A percentile compares a stretch with the other conserved stretches of the same genome.
Evolutionary conservation across 1,139 yeast species (phyloP).

Genomic region (Scheffersomyces segobiensis): DNA sequence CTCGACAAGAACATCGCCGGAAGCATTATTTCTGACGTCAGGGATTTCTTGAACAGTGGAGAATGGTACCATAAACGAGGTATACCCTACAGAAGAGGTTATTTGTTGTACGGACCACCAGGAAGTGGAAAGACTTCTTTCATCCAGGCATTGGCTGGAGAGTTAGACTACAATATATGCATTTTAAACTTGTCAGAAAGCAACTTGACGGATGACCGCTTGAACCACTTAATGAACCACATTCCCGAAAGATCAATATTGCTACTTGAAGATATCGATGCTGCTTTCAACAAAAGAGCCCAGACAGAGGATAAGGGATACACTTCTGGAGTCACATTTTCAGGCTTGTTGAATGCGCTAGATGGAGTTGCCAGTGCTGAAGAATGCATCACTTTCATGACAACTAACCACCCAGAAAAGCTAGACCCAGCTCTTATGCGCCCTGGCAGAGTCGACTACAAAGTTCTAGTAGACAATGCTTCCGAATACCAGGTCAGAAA

Average conservation of each 20-base stretch:
- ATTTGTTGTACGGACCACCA: conserved; percentile 93
- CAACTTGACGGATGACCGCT: conserved; percentile 88
- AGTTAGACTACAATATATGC: conserved; percentile 92
- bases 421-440: conserved; percentile 83
- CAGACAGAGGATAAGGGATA: conserved; percentile 78
- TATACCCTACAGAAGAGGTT: conserved; percentile 95
- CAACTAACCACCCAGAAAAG: conserved; percentile 94
- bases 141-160: conserved; percentile 96
- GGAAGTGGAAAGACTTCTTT: conserved; percentile 97
- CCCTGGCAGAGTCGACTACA: conserved; percentile 93
- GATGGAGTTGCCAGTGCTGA: conserved; percentile 99
- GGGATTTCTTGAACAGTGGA: conserved; percentile 76
- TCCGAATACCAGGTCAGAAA: conserved; percentile 71
- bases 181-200: conserved; percentile 87
- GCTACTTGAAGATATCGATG: conserved; percentile 89
- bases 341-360: conserved; percentile 88
- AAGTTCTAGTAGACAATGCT: conserved; percentile 82
- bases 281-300: conserved; percentile 84
- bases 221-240: conserved; percentile 94
- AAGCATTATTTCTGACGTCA: conserved; percentile 65
- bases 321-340: conserved; percentile 86
- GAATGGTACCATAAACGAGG: conserved; percentile 95
- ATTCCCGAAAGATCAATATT: conserved; percentile 87
- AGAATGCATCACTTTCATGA: conserved; percentile 95
- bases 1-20: conserved; percentile 76